Evolutionary conservation across 768 basidiomycete genomes (phyloP), one percentile per base, ranked within the genome.

Genomic region (Mycena galopus): DNA sequence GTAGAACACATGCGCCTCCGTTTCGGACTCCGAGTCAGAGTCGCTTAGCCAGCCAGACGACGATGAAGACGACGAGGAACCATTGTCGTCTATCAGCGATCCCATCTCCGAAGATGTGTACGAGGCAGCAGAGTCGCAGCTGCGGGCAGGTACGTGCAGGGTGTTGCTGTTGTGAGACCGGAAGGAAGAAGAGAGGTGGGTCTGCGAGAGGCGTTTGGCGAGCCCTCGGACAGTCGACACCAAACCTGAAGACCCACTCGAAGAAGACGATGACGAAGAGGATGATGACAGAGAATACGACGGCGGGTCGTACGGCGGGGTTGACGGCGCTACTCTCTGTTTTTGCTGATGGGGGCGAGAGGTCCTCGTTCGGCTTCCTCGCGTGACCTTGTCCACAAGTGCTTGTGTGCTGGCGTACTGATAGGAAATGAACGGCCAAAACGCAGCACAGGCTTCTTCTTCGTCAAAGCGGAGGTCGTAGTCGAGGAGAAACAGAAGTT

Each of bases 381-480:
- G 87, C 16, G 87, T 78, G 16, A 92, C 89, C 74, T 81, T 85
- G 74, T 84, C 88, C 39, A 92, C 84, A 21, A 87, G 84, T 17
- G 86, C 82, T 50, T 91, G 85, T 39, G 85, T 84, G 76, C 83
- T 89, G 11, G 79, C 77, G 23, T 79, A 77, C 77, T 84, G 83
- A 33, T 78, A 81, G 30, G 84, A 73, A 85, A 94, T 86, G 82
- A 94, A 92, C 3, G 94, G 92, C 14, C 86, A 88, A 83, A 98
- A 96, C 14, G 87, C 85, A 32, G 78, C 79, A 77, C 93, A 88
- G 67, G 93, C 92, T 77, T 98, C 96, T 30, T 84, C 82, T 83
- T 99, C 97, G 76, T 91, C 88, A 80, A 98, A 95, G 58, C 95
- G 91, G 67, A 99, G 90, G 81, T 98, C 93, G 80, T 94, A 97